Percentiles rank a stretch among this genome's conserved stretches.
These are phyloP conservation scores for Pachysandra terminalis DNA, from an alignment of 164 flowering plant genomes.

Conservation along the genomic window DNA sequence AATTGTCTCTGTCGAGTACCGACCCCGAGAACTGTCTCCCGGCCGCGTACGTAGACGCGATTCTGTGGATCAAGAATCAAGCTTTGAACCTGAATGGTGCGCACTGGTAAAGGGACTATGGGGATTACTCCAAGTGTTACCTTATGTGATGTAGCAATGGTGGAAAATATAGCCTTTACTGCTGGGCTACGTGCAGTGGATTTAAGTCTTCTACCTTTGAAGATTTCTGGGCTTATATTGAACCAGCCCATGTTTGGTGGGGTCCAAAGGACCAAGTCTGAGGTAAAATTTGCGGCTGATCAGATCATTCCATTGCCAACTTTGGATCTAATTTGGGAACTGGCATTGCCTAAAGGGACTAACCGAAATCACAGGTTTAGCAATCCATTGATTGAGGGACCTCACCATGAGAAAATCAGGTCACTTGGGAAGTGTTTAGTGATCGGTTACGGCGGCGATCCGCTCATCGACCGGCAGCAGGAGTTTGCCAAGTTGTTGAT, in stretches of 20 bases:
- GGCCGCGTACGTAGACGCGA: slow-evolving; percentile 42
- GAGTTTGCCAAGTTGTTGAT: slow-evolving; percentile 43
- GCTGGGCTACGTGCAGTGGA: slow-evolving; percentile 10
- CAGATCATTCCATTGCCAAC: slow-evolving; percentile 30
- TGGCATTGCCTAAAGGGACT: slow-evolving; percentile 28
- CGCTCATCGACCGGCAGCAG: slow-evolving; percentile 48
- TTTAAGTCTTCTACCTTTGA: slow-evolving; percentile 18
- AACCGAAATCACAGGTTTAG: slow-evolving; percentile 37
- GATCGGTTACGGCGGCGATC: slow-evolving; percentile 42
- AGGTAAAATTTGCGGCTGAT: slow-evolving; percentile 19
- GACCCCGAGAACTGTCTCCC: slow-evolving; percentile 65
- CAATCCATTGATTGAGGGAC: slow-evolving; percentile 35
- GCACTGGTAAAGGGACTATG: slow-evolving; percentile 41
- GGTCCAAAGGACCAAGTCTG: slow-evolving; percentile 19
- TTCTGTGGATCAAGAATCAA: slow-evolving; percentile 47
- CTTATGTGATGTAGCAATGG: slow-evolving; percentile 24
- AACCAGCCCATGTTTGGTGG: slow-evolving; percentile 39
- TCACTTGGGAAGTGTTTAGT: slow-evolving; percentile 42
- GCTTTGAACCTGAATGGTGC: slow-evolving; percentile 32
- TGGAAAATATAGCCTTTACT: slow-evolving; percentile 25
- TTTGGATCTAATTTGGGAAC: slow-evolving; percentile 29
- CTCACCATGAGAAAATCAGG: slow-evolving; percentile 13
- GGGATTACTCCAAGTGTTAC: slow-evolving; percentile 36
- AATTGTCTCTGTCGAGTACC: slow-evolving; percentile 39
- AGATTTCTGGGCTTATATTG: slow-evolving; percentile 22